Percentiles rank a stretch among this genome's conserved stretches.
phyloP scores from a whole-genome alignment of 805 yeast genomes.

The Nakazawaea ernobii region DNA sequence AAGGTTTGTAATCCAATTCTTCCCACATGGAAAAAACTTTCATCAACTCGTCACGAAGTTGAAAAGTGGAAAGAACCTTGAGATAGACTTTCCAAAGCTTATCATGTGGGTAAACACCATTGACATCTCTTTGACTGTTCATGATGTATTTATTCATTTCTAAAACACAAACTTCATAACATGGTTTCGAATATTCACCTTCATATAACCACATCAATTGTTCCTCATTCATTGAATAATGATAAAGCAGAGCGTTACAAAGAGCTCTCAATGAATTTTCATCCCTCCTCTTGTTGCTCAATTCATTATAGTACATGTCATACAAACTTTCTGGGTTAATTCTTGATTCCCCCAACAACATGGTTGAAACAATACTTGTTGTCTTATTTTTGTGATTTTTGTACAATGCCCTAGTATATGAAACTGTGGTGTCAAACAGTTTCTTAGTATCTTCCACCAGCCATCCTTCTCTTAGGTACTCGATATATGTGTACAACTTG shows the following conservation, averaged over 20 bases:
- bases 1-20: neutral
- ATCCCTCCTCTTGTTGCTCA: neutral
- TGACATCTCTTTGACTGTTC: neutral
- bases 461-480: neutral
- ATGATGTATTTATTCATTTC: neutral
- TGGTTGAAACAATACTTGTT: conserved; percentile 1
- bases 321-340: conserved; percentile 1
- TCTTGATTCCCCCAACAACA: conserved; percentile 9
- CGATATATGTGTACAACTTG: neutral
- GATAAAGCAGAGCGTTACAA: neutral
- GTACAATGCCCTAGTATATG: conserved; percentile 4
- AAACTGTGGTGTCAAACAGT: neutral
- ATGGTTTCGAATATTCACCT: neutral
- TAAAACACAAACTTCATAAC: conserved; percentile 3
- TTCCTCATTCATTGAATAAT: neutral
- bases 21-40: neutral
- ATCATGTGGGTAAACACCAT: neutral
- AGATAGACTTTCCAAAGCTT: conserved; percentile 5
- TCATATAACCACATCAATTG: conserved; percentile 2
- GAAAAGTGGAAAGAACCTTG: neutral
- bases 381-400: neutral
- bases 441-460: neutral
- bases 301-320: conserved; percentile 1
- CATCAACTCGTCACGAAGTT: conserved; percentile 1
- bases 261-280: conserved; percentile 4